A percentile compares a stretch with the other conserved stretches of the same genome.
Conservation (phyloP, 2,329 filamentous ascomycete species). For the Cytospora schulzeri region DNA sequence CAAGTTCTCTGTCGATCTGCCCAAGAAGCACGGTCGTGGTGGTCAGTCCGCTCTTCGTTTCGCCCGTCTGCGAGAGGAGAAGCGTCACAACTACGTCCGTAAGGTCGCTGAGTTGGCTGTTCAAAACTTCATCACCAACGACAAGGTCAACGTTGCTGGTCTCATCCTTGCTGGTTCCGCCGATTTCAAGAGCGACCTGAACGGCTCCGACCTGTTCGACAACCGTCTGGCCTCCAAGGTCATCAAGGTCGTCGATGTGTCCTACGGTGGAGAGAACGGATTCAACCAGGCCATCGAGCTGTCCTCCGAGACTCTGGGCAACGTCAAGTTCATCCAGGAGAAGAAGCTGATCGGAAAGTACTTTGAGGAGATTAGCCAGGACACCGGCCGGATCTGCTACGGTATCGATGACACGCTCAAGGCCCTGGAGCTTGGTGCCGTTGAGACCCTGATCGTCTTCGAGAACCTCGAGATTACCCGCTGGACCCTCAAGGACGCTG, state of each 20-base stretch:
- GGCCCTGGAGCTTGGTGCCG: conserved; percentile 91
- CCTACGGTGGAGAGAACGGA: conserved; percentile 97
- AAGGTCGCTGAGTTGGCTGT: conserved; percentile 98
- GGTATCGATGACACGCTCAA: conserved; percentile 97
- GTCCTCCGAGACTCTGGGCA: conserved; percentile 91
- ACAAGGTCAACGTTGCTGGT: conserved; percentile 97
- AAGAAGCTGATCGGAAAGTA: conserved; percentile 99
- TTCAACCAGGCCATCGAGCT: conserved; percentile 99
- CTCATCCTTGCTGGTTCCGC: conserved; percentile 94
- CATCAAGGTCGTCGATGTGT: conserved; percentile 99
- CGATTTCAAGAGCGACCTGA: conserved; percentile 99
- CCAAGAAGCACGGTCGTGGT: conserved; percentile 99
- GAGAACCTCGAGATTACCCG: conserved; percentile 96
- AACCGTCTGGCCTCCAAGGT: conserved; percentile 89
- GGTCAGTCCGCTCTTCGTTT: conserved; percentile 99
- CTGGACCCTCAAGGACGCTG: conserved; percentile 82
- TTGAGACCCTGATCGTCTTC: conserved; percentile 92
- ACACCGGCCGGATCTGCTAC: conserved; percentile 96
- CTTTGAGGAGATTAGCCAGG: conserved; percentile 98
- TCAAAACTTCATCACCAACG: conserved; percentile 97
- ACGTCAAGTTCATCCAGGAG: conserved; percentile 99
- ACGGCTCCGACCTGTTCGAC: conserved; percentile 97
- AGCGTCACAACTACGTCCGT: conserved; percentile 99
- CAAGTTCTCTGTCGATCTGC: conserved; percentile 97
- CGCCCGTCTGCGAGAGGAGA: conserved; percentile 97